phyloP scores from a whole-genome alignment of 1,139 yeast species.

The Blastobotrys niveus region DNA sequence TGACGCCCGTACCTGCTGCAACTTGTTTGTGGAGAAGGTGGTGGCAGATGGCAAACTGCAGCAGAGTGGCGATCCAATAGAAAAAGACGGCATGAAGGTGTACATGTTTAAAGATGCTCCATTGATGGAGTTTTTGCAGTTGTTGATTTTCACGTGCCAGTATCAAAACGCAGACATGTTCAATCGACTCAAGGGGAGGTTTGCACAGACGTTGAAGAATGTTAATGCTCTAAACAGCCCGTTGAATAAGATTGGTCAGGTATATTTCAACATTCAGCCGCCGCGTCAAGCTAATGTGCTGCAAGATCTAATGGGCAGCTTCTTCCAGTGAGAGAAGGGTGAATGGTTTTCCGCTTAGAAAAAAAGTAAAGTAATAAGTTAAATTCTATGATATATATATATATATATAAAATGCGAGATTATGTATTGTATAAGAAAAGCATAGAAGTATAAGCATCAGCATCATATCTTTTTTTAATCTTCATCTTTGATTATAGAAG shows the following conservation, averaged over 20 bases:
- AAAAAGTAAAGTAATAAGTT: neutral
- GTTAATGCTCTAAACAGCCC: constrained; percentile 34
- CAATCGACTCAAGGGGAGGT: constrained; percentile 49
- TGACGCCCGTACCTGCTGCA: constrained; percentile 46
- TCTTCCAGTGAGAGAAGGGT: constrained; percentile 41
- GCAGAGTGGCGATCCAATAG: constrained; percentile 18
- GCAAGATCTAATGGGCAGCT: constrained; percentile 81
- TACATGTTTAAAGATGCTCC: constrained; percentile 32
- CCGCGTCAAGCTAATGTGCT: constrained; percentile 61
- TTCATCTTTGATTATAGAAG: constrained; percentile 31
- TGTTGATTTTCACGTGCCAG: constrained; percentile 58
- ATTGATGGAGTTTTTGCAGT: constrained; percentile 62
- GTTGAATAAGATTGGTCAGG: constrained; percentile 39
- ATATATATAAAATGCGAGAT: neutral
- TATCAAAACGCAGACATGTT: constrained; percentile 49
- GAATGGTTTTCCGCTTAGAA: neutral
- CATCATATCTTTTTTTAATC: too few species aligned
- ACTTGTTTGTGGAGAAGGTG: constrained; percentile 38
- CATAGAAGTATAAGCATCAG: neutral
- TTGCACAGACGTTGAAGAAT: constrained; percentile 45
- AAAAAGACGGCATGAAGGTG: constrained; percentile 19
- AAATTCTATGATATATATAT: neutral
- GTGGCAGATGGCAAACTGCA: constrained; percentile 12
- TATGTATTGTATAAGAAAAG: neutral
- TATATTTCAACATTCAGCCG: constrained; percentile 53